Evolutionary conservation across 805 yeast genomes (phyloP).

Genomic region (Hanseniaspora nectarophila): DNA sequence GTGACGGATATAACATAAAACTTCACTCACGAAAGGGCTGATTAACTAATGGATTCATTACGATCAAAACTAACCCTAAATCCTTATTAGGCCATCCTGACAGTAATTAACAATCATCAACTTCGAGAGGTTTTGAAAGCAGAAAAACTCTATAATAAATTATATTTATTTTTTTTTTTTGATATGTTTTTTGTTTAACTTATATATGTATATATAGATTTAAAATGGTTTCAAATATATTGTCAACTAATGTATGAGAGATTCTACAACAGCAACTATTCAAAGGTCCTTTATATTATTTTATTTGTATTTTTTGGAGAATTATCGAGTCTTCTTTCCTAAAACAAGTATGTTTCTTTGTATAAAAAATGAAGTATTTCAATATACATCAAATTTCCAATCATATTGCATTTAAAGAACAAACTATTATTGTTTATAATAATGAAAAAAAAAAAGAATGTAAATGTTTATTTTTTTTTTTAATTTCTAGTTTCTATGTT

Average conservation of each 20-base stretch:
- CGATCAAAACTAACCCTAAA: too few relatives aligned
- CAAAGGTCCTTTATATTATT: neutral
- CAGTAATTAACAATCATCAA: too few relatives aligned
- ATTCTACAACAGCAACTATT: neutral
- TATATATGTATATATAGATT: slow-evolving; percentile 1
- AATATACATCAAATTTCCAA: too few relatives aligned
- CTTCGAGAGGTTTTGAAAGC: neutral
- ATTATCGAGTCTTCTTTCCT: neutral
- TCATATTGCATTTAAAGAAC: too few relatives aligned
- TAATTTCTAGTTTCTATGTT: neutral
- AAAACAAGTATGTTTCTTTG: neutral
- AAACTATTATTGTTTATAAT: too few relatives aligned
- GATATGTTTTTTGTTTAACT: slow-evolving; percentile 7
- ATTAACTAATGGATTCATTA: too few relatives aligned
- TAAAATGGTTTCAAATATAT: slow-evolving; percentile 2
- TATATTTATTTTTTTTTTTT: neutral
- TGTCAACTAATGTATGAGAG: neutral
- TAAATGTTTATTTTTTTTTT: neutral
- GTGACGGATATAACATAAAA: too few relatives aligned
- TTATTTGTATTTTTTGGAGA: neutral
- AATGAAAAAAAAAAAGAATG: too few relatives aligned
- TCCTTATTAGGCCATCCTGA: too few relatives aligned
- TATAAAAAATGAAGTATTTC: neutral
- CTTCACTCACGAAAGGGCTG: too few relatives aligned
- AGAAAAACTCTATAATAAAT: too few relatives aligned